Evolutionary conservation across 371 early-diverging fungal genomes (phyloP).

Genomic region (Mortierella polycephala): DNA sequence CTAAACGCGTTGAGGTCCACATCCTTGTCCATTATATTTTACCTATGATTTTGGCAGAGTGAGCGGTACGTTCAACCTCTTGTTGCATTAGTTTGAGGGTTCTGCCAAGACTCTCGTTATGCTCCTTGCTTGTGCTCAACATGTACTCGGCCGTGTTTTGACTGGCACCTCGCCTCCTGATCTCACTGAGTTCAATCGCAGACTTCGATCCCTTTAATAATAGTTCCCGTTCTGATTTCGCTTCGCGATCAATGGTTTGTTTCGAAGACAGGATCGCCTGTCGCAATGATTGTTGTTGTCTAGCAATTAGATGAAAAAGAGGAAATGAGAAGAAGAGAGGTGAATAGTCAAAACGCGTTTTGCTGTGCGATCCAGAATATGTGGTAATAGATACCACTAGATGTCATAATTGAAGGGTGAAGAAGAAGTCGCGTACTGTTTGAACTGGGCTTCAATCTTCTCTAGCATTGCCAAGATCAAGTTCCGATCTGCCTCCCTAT

Average conservation of each 20-base stretch:
- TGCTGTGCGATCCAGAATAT: not conserved
- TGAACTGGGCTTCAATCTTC: constrained; percentile 69
- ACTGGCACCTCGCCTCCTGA: constrained; percentile 54
- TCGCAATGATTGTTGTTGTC: constrained; percentile 64
- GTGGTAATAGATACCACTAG: not conserved
- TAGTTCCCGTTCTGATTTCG: constrained; percentile 66
- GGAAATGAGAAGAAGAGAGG: not conserved
- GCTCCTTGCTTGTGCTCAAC: constrained; percentile 54
- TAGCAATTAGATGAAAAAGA: constrained; percentile 19
- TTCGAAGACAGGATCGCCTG: constrained; percentile 67
- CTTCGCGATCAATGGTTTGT: constrained; percentile 64
- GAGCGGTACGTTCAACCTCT: constrained; percentile 78
- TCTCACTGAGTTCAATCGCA: constrained; percentile 43
- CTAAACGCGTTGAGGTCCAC: not conserved
- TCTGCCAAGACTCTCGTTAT: constrained; percentile 61
- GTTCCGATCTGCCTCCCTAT: constrained; percentile 60
- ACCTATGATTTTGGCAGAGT: constrained; percentile 75
- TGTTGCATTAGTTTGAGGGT: constrained; percentile 78
- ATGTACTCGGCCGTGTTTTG: constrained; percentile 49
- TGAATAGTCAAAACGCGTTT: not conserved
- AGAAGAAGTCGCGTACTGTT: constrained; percentile 59
- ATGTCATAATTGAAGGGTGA: not conserved
- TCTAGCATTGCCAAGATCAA: constrained; percentile 59
- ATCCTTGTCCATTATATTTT: constrained; percentile 11
- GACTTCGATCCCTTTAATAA: constrained; percentile 60